Evolutionary conservation across 768 basidiomycete genomes (phyloP).

Genomic region (Termitomyces sp.): DNA sequence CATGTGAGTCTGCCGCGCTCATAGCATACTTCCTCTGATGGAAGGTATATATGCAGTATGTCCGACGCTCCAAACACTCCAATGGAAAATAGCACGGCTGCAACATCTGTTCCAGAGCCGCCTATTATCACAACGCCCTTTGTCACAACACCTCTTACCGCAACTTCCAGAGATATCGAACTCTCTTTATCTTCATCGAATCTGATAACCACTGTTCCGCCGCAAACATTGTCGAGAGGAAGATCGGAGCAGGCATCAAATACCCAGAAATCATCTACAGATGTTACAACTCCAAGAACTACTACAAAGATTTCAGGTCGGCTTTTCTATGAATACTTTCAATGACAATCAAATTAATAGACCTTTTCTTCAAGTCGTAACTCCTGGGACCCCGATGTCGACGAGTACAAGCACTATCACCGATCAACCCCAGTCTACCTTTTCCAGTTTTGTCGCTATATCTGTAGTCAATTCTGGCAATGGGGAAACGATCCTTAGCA

Average conservation of each 20-base stretch:
- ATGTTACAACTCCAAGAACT: not conserved
- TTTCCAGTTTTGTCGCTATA: slow-evolving; percentile 37
- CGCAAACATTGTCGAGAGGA: not conserved
- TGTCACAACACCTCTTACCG: not conserved
- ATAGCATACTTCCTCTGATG: not conserved
- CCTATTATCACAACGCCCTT: not conserved
- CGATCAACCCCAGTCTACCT: slow-evolving; percentile 38
- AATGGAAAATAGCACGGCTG: not conserved
- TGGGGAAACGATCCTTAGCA: slow-evolving; percentile 35
- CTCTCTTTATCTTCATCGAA: not conserved
- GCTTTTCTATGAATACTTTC: not conserved
- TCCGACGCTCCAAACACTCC: not conserved
- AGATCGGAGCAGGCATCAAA: not conserved
- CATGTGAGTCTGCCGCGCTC: not conserved
- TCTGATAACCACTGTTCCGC: not conserved
- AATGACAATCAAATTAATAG: not conserved
- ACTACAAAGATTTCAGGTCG: slow-evolving; percentile 8
- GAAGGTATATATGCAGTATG: not conserved
- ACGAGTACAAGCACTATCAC: slow-evolving; percentile 39
- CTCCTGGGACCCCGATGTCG: not conserved
- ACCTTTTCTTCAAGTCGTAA: slow-evolving; percentile 3
- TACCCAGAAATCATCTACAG: not conserved
- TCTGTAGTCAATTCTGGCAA: slow-evolving; percentile 34
- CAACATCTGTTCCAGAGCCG: not conserved
- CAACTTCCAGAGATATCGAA: not conserved